Conservation (phyloP, 192 early-diverging fungal genomes). For the Backusella psychrophila region DNA sequence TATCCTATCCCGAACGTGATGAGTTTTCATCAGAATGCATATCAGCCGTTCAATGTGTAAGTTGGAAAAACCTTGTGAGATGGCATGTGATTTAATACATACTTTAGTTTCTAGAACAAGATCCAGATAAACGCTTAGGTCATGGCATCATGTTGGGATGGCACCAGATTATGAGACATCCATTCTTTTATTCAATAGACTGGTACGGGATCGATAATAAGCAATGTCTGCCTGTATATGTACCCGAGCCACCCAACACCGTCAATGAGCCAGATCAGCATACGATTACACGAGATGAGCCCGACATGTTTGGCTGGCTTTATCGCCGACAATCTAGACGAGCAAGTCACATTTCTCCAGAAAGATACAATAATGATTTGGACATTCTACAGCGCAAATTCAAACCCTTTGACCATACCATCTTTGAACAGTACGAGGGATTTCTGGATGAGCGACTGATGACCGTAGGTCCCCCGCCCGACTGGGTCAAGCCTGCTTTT, state of each 20-base stretch:
- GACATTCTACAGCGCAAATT: constrained; percentile 71
- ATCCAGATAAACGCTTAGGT: constrained; percentile 50
- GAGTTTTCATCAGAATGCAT: constrained; percentile 57
- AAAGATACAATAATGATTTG: constrained; percentile 49
- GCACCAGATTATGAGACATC: constrained; percentile 40
- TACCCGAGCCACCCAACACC: constrained; percentile 58
- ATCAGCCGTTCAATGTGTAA: constrained; percentile 67
- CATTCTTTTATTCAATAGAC: constrained; percentile 49
- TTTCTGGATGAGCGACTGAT: constrained; percentile 56
- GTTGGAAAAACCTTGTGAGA: background rate
- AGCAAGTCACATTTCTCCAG: constrained; percentile 24
- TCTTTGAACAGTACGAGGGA: constrained; percentile 73
- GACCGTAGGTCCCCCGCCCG: constrained; percentile 61
- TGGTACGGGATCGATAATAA: constrained; percentile 48
- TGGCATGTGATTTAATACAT: background rate
- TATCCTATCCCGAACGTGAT: constrained; percentile 58
- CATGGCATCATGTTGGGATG: constrained; percentile 41
- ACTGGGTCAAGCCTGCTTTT: constrained; percentile 54
- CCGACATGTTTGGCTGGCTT: background rate
- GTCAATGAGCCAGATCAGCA: constrained; percentile 86
- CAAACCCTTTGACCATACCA: constrained; percentile 77
- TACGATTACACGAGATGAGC: background rate
- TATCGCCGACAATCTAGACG: background rate
- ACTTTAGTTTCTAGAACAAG: constrained; percentile 51
- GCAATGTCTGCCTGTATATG: constrained; percentile 40